Base-by-base conservation (phyloP, 306 rosid species). In the Cicer pinnatifidum region DNA sequence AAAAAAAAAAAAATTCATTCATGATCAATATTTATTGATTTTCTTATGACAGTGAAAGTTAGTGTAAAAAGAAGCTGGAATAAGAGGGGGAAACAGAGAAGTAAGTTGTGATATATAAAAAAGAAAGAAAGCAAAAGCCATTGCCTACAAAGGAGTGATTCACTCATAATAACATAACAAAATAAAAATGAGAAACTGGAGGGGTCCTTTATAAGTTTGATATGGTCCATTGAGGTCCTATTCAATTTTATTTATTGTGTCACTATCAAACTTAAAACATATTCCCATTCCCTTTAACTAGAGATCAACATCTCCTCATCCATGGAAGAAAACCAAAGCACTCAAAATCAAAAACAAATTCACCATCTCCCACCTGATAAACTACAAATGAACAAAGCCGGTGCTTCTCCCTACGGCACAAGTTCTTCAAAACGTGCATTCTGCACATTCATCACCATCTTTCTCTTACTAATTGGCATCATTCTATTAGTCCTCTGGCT, bases 401-500 rank as follows among this genome's bases (percentile, higher is more conserved):
- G 23, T 23, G 15, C 17, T 62, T 8, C 79, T n/a, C 7, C 19
- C 37, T 5, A n/a, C 37, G 0, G 9, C 35, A 9, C 37, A 13
- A 45, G 19, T 45, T 6, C 43, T 15, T 38, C 78, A 1, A 53
- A 28, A 73, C 82, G 82, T 39, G 75, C 82, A n/a, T 3, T 83
- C 47, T 84, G 88, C 88, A 79, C 88, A n/a, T 80, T 66, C 84
- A 10, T 93, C 79, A 65, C 86, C 67, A 67, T 86, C 85, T 71
- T 90, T 72, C 90, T 93, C 71, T 79, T 90, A 45, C 1, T 89
- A 13, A 72, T 52, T 1, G 93, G 93, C 12, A 67, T 78, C 78
- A 83, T 83, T 3, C 77, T 75, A 7, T 85, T 90, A 4, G 80
- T 82, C 10, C 89, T 93, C 10, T 93, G 97, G 97, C 89, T 94